Conservation (phyloP, 176 grass and related monocot genomes). For the Canna indica region DNA sequence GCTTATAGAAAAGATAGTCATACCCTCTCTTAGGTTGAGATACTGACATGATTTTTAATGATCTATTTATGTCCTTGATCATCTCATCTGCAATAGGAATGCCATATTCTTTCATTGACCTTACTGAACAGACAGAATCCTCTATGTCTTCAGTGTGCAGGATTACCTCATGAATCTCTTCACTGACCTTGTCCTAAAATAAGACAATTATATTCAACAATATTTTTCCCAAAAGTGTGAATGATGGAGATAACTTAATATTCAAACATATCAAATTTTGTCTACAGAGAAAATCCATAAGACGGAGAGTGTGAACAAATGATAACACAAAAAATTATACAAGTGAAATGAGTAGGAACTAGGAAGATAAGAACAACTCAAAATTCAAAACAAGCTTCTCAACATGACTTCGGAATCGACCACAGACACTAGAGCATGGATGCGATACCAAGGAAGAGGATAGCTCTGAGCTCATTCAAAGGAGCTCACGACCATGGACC, state of each 20-base stretch:
- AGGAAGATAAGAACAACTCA: too few species aligned
- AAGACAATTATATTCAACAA: slow-evolving; percentile 13
- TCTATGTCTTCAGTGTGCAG: slow-evolving; percentile 93
- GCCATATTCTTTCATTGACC: slow-evolving; percentile 73
- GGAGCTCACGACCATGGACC: too few species aligned
- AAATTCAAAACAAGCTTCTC: too few species aligned
- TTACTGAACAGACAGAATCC: slow-evolving; percentile 74
- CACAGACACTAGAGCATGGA: too few species aligned
- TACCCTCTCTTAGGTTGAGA: slow-evolving; percentile 77
- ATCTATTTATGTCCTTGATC: slow-evolving; percentile 91
- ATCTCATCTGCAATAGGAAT: slow-evolving; percentile 84
- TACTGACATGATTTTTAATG: slow-evolving; percentile 64
- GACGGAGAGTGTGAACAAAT: too few species aligned
- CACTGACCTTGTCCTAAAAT: slow-evolving; percentile 48
- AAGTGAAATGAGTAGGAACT: too few species aligned
- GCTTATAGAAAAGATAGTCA: not conserved
- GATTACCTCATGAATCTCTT: slow-evolving; percentile 75
- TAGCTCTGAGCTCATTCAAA: too few species aligned
- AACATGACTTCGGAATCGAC: too few species aligned
- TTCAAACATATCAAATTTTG: not conserved
- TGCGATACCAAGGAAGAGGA: too few species aligned
- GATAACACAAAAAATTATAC: too few species aligned
- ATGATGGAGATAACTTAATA: not conserved
- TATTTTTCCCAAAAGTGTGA: not conserved
- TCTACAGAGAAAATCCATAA: too few species aligned